phyloP scores from a whole-genome alignment of 2,329 filamentous ascomycete genomes.

The Pleoardoris graminearum region DNA sequence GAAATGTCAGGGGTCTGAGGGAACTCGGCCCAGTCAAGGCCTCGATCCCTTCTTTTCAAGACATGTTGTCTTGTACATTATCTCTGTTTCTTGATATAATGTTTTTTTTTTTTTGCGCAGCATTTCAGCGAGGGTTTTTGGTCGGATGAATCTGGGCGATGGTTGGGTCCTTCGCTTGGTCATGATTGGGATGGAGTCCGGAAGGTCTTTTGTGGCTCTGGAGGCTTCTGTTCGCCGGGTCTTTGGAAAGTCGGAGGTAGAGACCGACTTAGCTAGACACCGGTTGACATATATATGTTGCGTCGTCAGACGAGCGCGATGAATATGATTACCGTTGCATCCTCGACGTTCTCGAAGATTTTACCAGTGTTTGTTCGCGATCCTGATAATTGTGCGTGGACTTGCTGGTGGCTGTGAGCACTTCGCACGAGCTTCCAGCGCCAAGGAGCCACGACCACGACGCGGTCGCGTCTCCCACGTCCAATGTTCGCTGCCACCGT shows the following conservation, averaged over 20 bases:
- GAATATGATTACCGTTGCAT: background rate
- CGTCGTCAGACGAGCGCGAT: conserved; percentile 22
- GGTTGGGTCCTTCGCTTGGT: conserved; percentile 36
- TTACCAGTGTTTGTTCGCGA: background rate
- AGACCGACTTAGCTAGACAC: conserved; percentile 16
- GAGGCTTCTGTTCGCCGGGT: conserved; percentile 6
- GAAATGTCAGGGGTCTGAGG: background rate
- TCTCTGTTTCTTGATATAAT: conserved; percentile 27
- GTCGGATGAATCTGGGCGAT: conserved; percentile 26
- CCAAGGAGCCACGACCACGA: conserved; percentile 38
- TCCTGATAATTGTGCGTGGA: too few relatives aligned
- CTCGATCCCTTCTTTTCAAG: conserved; percentile 17
- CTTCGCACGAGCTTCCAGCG: conserved; percentile 7
- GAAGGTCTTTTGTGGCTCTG: conserved; percentile 21
- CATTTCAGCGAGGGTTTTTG: conserved; percentile 40
- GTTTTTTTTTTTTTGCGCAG: conserved; percentile 36
- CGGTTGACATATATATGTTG: conserved; percentile 22
- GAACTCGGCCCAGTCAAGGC: conserved; percentile 3
- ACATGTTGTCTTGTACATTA: conserved; percentile 29
- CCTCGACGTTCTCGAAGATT: background rate
- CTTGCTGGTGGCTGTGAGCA: too few relatives aligned
- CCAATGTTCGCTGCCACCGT: conserved; percentile 28
- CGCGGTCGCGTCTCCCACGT: conserved; percentile 26
- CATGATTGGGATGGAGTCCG: conserved; percentile 30
- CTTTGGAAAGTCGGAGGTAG: conserved; percentile 18